These are phyloP conservation scores for Heterobasidion occidentale DNA, from an alignment of 1,284 basidiomycete genomes.

Conservation along the genomic window DNA sequence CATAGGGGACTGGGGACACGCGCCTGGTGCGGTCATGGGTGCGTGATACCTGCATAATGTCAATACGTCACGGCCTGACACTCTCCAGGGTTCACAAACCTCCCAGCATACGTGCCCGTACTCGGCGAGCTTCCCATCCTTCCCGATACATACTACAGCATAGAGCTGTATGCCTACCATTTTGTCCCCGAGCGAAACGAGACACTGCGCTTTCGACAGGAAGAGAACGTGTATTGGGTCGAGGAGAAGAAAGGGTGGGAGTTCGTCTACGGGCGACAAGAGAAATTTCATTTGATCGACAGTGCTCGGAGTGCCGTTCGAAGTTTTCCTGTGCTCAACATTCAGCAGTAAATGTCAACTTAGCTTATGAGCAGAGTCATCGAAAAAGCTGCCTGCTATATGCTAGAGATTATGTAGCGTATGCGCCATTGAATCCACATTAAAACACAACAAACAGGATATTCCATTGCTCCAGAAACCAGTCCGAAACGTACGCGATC, in stretches of 20 bases:
- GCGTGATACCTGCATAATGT: slow-evolving; percentile 10
- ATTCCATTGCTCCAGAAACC: not conserved
- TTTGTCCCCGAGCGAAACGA: slow-evolving; percentile 41
- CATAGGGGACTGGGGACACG: slow-evolving; percentile 51
- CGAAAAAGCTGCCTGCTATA: not conserved
- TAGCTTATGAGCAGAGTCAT: not conserved
- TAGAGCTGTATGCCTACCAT: slow-evolving; percentile 43
- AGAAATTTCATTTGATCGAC: slow-evolving; percentile 35
- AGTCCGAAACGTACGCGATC: not conserved
- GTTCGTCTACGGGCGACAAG: slow-evolving; percentile 43
- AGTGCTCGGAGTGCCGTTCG: slow-evolving; percentile 8
- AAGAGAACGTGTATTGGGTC: slow-evolving; percentile 44
- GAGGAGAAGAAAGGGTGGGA: slow-evolving; percentile 30
- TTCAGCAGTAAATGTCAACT: not conserved
- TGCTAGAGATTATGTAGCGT: not conserved
- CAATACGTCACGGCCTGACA: not conserved
- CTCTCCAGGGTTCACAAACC: slow-evolving; percentile 35
- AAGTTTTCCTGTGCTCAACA: not conserved
- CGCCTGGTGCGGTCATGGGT: slow-evolving; percentile 44
- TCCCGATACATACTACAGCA: slow-evolving; percentile 40
- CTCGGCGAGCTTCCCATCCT: slow-evolving; percentile 36
- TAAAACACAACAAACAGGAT: not conserved
- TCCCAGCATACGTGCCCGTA: slow-evolving; percentile 35
- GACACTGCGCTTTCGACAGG: slow-evolving; percentile 35
- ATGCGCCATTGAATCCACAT: not conserved